phyloP scores from a whole-genome alignment of 2,329 filamentous ascomycete species.

The Fusarium sp. region DNA sequence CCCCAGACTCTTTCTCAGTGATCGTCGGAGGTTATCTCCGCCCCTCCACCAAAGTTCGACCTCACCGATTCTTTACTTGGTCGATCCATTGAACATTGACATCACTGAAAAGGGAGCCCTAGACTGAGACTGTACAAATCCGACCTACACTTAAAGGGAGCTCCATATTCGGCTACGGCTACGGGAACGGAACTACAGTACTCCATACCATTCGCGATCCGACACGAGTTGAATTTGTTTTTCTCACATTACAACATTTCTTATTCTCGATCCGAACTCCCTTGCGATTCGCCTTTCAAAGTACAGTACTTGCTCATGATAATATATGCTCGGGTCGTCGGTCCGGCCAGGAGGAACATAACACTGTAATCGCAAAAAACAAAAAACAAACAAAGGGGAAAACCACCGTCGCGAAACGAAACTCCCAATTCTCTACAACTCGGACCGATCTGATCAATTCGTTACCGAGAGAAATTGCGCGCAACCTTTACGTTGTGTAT shows the following conservation, averaged over 20 bases:
- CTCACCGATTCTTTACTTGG: conserved; percentile 39
- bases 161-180: conserved; percentile 30
- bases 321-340: conserved; percentile 27
- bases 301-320: conserved; percentile 30
- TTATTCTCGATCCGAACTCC: conserved; percentile 2
- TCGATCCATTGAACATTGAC: conserved; percentile 36
- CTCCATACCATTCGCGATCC: conserved; percentile 13
- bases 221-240: neutral
- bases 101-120: conserved; percentile 27
- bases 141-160: conserved; percentile 24
- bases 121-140: conserved; percentile 1
- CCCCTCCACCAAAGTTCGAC: conserved; percentile 26
- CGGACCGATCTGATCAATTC: conserved; percentile 12
- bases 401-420: conserved; percentile 4
- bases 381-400: conserved; percentile 20
- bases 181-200: conserved; percentile 6
- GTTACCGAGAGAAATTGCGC: conserved; percentile 2
- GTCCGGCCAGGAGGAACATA: conserved; percentile 34
- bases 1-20: conserved; percentile 8
- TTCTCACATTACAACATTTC: conserved; percentile 3
- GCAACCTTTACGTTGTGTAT: conserved; percentile 24
- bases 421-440: neutral
- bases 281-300: conserved; percentile 11
- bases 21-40: conserved; percentile 31
- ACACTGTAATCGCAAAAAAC: conserved; percentile 28